phyloP scores from a whole-genome alignment of 139 green algal species.

The Spirogloea muscicola region DNA sequence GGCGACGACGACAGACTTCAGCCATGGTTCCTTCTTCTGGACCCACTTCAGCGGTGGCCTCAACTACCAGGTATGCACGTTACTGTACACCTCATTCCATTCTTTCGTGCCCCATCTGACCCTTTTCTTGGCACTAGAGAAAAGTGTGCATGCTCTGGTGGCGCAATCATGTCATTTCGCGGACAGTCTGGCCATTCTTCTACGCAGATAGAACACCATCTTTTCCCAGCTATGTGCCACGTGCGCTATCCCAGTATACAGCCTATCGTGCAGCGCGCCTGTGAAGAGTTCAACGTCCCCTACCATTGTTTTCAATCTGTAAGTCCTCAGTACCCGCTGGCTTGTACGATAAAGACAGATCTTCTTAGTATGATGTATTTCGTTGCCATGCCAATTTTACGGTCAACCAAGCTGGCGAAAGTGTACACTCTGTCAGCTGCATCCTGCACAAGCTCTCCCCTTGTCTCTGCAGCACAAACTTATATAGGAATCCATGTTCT shows the following conservation, averaged over 20 bases:
- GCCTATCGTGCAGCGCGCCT: slow-evolving; percentile 46
- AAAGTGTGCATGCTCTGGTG: too few species aligned
- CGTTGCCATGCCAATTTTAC: too few species aligned
- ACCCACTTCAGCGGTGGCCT: slow-evolving; percentile 67
- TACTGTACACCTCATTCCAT: too few species aligned
- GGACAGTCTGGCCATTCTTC: too few species aligned
- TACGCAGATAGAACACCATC: slow-evolving; percentile 56
- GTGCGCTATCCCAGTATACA: slow-evolving; percentile 50
- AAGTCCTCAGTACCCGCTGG: background rate
- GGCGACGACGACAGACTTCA: slow-evolving; percentile 62
- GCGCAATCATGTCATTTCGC: too few species aligned
- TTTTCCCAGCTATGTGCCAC: slow-evolving; percentile 60
- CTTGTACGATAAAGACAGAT: background rate
- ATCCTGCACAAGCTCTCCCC: background rate
- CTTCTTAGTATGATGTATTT: background rate
- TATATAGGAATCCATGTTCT: background rate
- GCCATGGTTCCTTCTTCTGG: slow-evolving; percentile 65
- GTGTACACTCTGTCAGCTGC: background rate
- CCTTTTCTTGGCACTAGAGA: too few species aligned
- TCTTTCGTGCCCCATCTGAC: too few species aligned
- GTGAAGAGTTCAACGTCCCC: slow-evolving; percentile 49
- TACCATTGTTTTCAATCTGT: slow-evolving; percentile 50
- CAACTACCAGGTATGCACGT: slow-evolving; percentile 61
- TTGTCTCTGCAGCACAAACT: background rate
- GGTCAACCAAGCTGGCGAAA: too few species aligned